Base-by-base conservation (phyloP, 768 basidiomycete genomes). In the Rubroboletus satanas region DNA sequence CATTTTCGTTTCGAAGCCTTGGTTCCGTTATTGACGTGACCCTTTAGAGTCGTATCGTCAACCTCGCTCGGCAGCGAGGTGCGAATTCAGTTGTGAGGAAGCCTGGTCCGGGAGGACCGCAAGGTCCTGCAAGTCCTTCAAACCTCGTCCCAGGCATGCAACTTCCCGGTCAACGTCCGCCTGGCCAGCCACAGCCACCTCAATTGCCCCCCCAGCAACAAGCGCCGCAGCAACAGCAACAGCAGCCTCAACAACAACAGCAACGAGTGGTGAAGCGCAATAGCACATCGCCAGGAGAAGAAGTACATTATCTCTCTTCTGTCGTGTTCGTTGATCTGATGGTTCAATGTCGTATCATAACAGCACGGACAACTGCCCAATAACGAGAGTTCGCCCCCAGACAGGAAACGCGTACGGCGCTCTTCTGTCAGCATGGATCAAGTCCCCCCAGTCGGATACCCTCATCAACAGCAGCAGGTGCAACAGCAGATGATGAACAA, bases 201-300 rank as follows among this genome's bases (percentile, higher is more conserved):
- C 66, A 69, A 42, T 23, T 59, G 26, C 57, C 51, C 5, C 45
- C 31, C 0, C 66, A 60, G 32, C 56, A 51, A 2, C 75, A 63
- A 35, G 71, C 64, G 49, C 70, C 67, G 33, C 59, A 63, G 2
- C 67, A 64, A 32, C 61, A 50, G 10, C 60, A 64, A 32, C 61
- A 50, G 8, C 60, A 57, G 21, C 58, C 28, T 4, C 44, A 67
- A 47, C 60, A 55, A 14, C 56, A 55, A 10, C 61, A 66, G 17
- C 45, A 52, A 6, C 71, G 65, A 21, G 56, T 66, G 12, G 71
- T 69, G 21, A 83, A 84, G 61, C 76, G 84, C 58, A 83, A 72
- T 58, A 85, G 82, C 64, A 84, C 81, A 11, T 83, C 83, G 7
- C 84, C 84, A 7, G 79, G 77, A 35, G 84, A 84, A 69, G 84